Evolutionary conservation across 352 stramenopile genomes (phyloP), one percentile per base, ranked within the genome.

Genomic region (Phytopythium aichiense): DNA sequence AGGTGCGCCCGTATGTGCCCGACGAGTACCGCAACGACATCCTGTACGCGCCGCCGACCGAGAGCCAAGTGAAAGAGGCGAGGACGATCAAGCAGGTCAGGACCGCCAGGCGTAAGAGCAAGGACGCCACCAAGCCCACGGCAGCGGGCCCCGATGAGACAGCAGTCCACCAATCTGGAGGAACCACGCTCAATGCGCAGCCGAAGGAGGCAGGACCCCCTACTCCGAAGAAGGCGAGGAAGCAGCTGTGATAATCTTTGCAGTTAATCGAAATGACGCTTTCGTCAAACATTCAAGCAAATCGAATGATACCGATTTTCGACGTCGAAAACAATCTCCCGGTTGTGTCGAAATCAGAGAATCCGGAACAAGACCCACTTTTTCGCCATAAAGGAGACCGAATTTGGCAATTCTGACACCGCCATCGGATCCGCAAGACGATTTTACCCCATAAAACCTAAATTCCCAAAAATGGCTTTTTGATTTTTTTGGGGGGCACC

Each of bases 1-100:
- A 43, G 13, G 58, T 72, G 25, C 37, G 53, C 0, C 57, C 54
- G 0, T 72, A 64, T 11, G 53, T 72, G 1, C 58, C 61, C 4
- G 37, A 58, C 4, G 61, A 68, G 30, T 68, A 62, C 23, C n/a
- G 45, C 2, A 20, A 56, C 20, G 55, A 67, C 56, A 30, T 25
- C 0, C 4, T 64, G n/a, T 66, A 70, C 49, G 59, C 55, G 4
- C 23, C 50, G 20, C 58, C 58, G 16, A 65, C 23, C 5, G 31
- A 38, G 2, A 13, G 57, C 15, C 23, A 64, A 35, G 18, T 18
- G 25, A 2, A 42, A 15, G 22, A 51, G 5, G 63, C 63, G 1
- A 63, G 62, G 40, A 12, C 46, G 2, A 11, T 30, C 2, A 69
- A 64, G 23, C 33, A 60, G 55, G 11, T 38, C 7, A 38, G 33